These are phyloP conservation scores for Diaporthe vaccinii DNA, from an alignment of 2,329 filamentous ascomycete species.

Conservation along the genomic window DNA sequence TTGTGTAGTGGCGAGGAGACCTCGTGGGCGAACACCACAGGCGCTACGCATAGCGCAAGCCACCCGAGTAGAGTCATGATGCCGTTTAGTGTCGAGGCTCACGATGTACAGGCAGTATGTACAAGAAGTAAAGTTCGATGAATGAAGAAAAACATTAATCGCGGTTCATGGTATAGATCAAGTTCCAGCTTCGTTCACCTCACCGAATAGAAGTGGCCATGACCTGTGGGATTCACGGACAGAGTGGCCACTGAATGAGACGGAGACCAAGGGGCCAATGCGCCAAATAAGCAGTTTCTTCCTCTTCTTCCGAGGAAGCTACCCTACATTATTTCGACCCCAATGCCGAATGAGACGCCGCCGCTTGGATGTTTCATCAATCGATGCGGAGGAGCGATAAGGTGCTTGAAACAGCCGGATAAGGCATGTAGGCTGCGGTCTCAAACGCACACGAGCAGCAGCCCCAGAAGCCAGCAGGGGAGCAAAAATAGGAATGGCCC, in stretches of 20 bases:
- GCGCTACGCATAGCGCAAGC: conserved; percentile 21
- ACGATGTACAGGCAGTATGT: not conserved
- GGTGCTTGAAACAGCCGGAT: conserved; percentile 30
- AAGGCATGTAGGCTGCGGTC: not conserved
- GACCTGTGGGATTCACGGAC: conserved; percentile 22
- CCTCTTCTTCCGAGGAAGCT: not conserved
- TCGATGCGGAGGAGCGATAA: conserved; percentile 29
- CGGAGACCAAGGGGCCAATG: not conserved
- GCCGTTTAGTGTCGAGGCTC: not conserved
- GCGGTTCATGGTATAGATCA: not conserved
- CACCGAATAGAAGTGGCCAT: not conserved
- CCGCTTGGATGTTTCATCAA: conserved; percentile 28
- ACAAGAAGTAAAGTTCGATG: not conserved
- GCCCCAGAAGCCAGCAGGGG: too few relatives aligned
- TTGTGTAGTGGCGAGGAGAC: conserved; percentile 2
- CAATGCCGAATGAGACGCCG: conserved; percentile 19
- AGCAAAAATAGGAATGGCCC: conserved; percentile 10
- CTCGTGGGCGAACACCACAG: conserved; percentile 23
- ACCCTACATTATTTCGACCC: conserved; percentile 11
- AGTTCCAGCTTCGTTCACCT: conserved; percentile 13
- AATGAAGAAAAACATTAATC: not conserved
- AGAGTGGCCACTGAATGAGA: conserved; percentile 19
- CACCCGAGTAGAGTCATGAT: conserved; percentile 13
- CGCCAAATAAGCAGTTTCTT: conserved; percentile 1
- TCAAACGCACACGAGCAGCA: conserved; percentile 18